Evolutionary conservation across 331 rosid genomes (phyloP).

Genomic region (Ulmus americana): DNA sequence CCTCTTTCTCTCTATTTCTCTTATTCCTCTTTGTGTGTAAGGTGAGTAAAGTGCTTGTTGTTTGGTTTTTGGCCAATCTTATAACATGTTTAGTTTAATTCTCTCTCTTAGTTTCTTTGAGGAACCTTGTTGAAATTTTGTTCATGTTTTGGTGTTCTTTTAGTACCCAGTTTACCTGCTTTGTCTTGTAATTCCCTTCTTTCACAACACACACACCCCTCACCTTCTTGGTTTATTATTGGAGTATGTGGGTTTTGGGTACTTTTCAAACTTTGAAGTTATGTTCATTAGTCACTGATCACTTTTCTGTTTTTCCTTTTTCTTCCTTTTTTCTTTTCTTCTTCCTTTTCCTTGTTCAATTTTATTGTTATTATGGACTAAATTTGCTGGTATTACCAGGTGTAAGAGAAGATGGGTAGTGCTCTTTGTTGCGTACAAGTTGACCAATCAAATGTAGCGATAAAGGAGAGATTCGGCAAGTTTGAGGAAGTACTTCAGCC

Average conservation of each 20-base stretch:
- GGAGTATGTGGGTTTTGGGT: no score
- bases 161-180: neutral
- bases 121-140: neutral
- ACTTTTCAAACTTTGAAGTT: no score
- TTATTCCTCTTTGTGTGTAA: neutral
- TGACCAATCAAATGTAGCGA: constrained; percentile 71
- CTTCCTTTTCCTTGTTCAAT: no score
- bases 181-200: neutral
- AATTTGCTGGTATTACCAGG: constrained; percentile 1
- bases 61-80: neutral
- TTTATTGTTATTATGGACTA: neutral
- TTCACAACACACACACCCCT: no score
- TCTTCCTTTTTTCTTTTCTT: neutral
- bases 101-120: neutral
- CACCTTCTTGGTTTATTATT: no score
- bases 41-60: constrained; percentile 7
- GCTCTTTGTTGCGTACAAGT: constrained; percentile 62
- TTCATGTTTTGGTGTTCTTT: neutral
- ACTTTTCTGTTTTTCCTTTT: neutral
- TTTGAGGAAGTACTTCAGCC: constrained; percentile 72
- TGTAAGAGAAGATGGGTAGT: constrained; percentile 57
- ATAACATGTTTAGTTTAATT: neutral
- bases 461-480: constrained; percentile 67
- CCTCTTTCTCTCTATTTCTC: constrained; percentile 4
- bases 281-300: no score